Percentiles rank a stretch among this genome's conserved stretches.
Conservation (phyloP, 2,329 filamentous ascomycete genomes). For the Aureobasidium sp. region DNA sequence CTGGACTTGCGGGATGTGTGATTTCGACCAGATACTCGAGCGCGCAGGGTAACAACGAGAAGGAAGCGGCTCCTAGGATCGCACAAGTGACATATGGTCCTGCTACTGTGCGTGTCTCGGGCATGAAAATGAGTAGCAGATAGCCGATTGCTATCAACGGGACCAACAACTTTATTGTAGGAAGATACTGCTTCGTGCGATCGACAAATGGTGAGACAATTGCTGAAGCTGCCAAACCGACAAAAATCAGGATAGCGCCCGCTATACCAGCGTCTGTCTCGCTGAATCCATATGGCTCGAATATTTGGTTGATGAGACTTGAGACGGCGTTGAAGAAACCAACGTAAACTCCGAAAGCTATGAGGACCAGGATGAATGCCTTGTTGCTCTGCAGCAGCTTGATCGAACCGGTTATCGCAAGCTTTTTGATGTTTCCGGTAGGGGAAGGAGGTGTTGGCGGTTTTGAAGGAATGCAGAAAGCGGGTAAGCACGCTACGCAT, state of each 20-base stretch:
- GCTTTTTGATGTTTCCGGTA: conserved; percentile 50
- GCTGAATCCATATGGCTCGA: conserved; percentile 75
- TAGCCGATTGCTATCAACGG: conserved; percentile 60
- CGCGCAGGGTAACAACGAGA: conserved; percentile 73
- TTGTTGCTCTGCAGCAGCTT: conserved; percentile 43
- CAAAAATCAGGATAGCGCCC: conserved; percentile 81
- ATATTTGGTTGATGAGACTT: conserved; percentile 81
- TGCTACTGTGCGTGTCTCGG: conserved; percentile 51
- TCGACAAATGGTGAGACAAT: conserved; percentile 77
- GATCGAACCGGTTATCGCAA: conserved; percentile 50
- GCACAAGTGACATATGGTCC: conserved; percentile 71
- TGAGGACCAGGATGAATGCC: conserved; percentile 72
- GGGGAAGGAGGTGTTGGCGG: conserved; percentile 73
- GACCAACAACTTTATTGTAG: conserved; percentile 64
- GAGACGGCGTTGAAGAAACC: conserved; percentile 92
- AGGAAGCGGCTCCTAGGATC: conserved; percentile 70
- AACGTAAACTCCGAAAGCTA: conserved; percentile 79
- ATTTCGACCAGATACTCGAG: conserved; percentile 85
- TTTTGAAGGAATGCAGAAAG: conserved; percentile 69
- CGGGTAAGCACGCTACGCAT: conserved; percentile 61
- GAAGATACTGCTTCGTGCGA: conserved; percentile 70
- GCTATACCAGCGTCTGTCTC: conserved; percentile 83
- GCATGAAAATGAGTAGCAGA: conserved; percentile 75
- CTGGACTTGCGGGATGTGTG: conserved; percentile 78
- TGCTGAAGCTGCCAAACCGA: conserved; percentile 72